Percentiles rank a stretch among this genome's conserved stretches.
Conservation (phyloP, 2,329 filamentous ascomycete genomes). For the Colletotrichum salicis region DNA sequence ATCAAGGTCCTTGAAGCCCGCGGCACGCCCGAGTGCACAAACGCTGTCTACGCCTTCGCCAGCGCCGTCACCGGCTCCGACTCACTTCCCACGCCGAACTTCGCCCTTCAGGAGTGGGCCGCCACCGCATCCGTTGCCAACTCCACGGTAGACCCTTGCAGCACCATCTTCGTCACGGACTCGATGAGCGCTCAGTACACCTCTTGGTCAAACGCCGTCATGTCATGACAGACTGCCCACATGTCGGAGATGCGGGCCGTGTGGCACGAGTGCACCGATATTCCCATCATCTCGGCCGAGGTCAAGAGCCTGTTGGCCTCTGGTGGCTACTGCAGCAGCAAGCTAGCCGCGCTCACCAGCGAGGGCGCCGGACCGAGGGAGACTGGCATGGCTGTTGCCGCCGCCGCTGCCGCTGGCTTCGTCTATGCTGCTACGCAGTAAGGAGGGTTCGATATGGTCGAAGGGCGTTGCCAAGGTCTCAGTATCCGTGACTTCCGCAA, state of each 20-base stretch:
- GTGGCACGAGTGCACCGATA: constrained; percentile 10
- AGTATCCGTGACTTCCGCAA: neutral
- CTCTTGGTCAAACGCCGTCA: neutral
- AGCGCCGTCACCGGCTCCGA: constrained; percentile 5
- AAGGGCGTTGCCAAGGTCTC: neutral
- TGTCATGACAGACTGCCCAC: neutral
- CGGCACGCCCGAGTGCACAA: constrained; percentile 1
- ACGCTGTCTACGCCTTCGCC: neutral
- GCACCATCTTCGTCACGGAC: neutral
- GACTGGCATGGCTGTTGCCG: constrained; percentile 3
- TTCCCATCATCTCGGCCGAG: constrained; percentile 2
- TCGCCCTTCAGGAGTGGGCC: neutral
- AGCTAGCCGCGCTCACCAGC: neutral
- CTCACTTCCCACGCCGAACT: neutral
- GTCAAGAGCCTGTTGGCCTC: neutral
- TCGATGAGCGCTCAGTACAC: neutral
- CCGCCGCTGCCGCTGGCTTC: constrained; percentile 1
- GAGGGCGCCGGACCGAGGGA: neutral
- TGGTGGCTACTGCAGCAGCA: neutral
- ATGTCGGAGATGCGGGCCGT: neutral
- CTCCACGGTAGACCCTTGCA: neutral
- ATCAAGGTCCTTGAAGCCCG: neutral
- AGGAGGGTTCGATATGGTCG: neutral
- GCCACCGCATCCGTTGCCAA: neutral
- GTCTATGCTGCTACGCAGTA: neutral